Percentiles rank a stretch among this genome's conserved stretches.
Evolutionary conservation across 176 grass and related monocot genomes (phyloP).

Genomic region (Aechmea fasciata): DNA sequence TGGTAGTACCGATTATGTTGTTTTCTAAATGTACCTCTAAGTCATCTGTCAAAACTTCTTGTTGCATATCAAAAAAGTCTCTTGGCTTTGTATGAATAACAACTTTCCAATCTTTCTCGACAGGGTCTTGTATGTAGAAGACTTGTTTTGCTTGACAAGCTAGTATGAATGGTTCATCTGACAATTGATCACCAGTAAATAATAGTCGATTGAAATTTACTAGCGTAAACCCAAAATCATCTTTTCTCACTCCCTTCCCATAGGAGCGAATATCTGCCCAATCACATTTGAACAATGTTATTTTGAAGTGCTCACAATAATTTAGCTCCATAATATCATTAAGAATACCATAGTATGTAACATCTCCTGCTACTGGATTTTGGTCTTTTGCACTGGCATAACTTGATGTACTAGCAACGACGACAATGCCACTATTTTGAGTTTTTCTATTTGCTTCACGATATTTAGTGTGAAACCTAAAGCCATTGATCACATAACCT

Average conservation of each 20-base stretch:
- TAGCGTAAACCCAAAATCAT: constrained; percentile 4
- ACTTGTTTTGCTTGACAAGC: constrained; percentile 18
- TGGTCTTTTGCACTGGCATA: constrained; percentile 7
- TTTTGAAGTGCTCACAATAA: neutral
- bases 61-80: constrained; percentile 2
- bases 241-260: neutral
- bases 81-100: neutral
- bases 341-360: neutral
- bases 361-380: neutral
- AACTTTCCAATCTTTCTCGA: neutral
- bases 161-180: constrained; percentile 20
- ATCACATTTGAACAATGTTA: constrained; percentile 5
- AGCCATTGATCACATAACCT: constrained; percentile 1
- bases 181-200: neutral
- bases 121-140: constrained; percentile 12
- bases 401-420: neutral
- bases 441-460: neutral
- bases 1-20: too few species aligned
- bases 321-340: neutral
- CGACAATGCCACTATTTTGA: neutral
- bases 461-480: neutral
- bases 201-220: constrained; percentile 12
- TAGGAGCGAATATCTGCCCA: neutral
- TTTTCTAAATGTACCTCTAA: too few species aligned
- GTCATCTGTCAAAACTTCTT: neutral